Conservation (phyloP, 2,329 filamentous ascomycete species). For the Xylaria sp. region DNA sequence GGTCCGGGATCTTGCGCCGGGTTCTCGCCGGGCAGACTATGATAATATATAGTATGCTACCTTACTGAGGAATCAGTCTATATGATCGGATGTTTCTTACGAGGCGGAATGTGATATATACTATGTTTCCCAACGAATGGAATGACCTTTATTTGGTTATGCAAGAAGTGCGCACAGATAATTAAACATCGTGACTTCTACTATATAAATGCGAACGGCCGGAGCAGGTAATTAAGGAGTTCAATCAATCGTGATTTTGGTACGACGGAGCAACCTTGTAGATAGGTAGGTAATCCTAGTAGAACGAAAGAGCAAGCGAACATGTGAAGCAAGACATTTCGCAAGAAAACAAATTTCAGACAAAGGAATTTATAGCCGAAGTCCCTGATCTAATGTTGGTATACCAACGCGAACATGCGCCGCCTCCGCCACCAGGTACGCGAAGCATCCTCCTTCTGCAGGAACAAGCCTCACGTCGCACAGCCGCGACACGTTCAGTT, state of each 20-base stretch:
- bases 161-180: too few species aligned
- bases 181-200: too few species aligned
- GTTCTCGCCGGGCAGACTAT: background rate
- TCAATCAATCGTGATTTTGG: too few species aligned
- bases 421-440: slow-evolving; percentile 12
- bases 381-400: background rate
- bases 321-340: background rate
- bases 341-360: background rate
- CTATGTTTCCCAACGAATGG: too few species aligned
- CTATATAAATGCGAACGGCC: background rate
- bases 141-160: background rate
- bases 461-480: slow-evolving; percentile 5
- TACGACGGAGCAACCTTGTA: background rate
- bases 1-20: background rate
- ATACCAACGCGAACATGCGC: background rate
- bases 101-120: background rate
- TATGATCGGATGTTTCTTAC: slow-evolving; percentile 1
- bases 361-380: background rate
- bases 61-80: background rate
- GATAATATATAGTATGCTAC: background rate
- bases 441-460: slow-evolving; percentile 9
- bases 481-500: background rate
- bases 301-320: background rate
- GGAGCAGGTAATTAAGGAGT: background rate
- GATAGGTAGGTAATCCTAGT: background rate